Conservation (phyloP, 352 stramenopile species). For the Pythium biforme region DNA sequence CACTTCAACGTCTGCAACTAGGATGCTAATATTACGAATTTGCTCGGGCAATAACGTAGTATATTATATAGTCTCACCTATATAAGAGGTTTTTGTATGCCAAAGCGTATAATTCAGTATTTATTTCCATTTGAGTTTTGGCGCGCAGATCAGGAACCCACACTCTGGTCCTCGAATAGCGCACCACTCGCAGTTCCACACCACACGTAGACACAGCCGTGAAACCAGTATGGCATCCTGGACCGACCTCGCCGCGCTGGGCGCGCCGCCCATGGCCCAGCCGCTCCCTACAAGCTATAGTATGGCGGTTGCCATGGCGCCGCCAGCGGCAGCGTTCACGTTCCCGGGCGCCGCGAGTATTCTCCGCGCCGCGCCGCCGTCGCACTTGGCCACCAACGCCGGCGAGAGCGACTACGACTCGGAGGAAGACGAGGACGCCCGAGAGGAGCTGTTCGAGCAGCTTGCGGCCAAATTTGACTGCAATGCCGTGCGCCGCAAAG, state of each 20-base stretch:
- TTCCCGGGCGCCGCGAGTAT: neutral
- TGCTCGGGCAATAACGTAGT: too few relatives aligned
- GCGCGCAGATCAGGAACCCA: too few relatives aligned
- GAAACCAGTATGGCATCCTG: neutral
- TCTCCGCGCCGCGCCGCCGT: neutral
- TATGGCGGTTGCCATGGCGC: too few relatives aligned
- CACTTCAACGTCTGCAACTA: too few relatives aligned
- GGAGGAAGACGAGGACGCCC: constrained; percentile 20
- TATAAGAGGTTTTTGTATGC: too few relatives aligned
- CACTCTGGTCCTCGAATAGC: too few relatives aligned
- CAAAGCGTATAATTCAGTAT: too few relatives aligned
- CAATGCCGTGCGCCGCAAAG: constrained; percentile 45
- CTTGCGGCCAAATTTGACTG: constrained; percentile 36
- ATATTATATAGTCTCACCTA: too few relatives aligned
- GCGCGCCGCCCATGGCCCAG: constrained; percentile 1
- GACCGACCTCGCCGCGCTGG: neutral
- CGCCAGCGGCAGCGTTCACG: neutral
- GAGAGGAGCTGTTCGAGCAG: constrained; percentile 9
- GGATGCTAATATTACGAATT: too few relatives aligned
- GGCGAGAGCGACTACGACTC: neutral
- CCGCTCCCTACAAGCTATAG: too few relatives aligned
- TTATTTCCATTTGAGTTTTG: too few relatives aligned
- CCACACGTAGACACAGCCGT: neutral
- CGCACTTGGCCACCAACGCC: neutral
- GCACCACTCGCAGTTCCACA: too few relatives aligned